Evolutionary conservation across 441 rosid genomes (phyloP), one percentile per base, ranked within the genome.

Genomic region (Gossypium gossypioides): DNA sequence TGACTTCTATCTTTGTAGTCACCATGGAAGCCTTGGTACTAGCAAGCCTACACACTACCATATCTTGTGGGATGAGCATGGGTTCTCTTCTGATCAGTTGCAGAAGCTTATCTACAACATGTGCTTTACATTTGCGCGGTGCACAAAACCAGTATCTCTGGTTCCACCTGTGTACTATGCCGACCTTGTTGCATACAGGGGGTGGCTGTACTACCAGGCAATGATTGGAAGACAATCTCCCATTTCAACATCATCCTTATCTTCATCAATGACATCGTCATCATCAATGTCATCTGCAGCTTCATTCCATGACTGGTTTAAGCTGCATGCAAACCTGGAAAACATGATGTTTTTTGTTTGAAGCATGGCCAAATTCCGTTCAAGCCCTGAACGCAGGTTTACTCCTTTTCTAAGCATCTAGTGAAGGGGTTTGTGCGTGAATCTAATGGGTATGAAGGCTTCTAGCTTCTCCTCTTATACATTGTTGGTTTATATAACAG

Each of bases 261-360:
- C 84, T 2, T 83, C 84, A 6, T 81, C 86, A 6, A 40, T 54
- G 24, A 0, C 1, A 10, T 80, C 87, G 2, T 79, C 87, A 0
- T n/a, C 74, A 1, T 84, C 71, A 24, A 0, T 85, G 9, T 81
- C 82, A 0, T 42, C 82, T 22, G 16, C 27, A 15, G 77, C 82
- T 52, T 84, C 80, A 0, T 21, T 78, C 22, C 90, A 86, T 37
- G 87, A 89, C 27, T 80, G 74, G 22, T 74, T 68, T 76, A 89
- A 73, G 83, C 79, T 91, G 78, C 97, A 94, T 59, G 22, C 81
- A 4, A 82, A 86, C 64, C 75, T 90, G 60, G 89, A 91, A 67
- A 87, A 89, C 73, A 68, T 80, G 1, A 94, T 93, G 97, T 91
- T 86, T 72, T 93, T 93, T 61, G 77, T 91, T 69, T 46, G 40